Conservation (phyloP, 2,329 filamentous ascomycete species). For the Pestalotiopsis fici region DNA sequence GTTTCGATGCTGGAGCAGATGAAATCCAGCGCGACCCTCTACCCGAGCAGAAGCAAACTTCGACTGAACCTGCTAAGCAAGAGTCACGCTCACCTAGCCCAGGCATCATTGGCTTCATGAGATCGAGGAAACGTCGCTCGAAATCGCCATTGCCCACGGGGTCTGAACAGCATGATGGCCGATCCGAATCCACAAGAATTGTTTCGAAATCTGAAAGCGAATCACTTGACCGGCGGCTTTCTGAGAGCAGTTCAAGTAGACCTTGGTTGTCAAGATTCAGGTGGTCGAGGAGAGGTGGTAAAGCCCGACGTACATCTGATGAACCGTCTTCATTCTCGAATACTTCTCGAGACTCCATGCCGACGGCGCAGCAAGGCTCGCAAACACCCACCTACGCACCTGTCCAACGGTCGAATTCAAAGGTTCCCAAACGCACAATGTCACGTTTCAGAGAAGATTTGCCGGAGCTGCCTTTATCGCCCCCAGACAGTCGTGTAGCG, state of each 20-base stretch:
- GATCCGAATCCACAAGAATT: slow-evolving; percentile 23
- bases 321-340: slow-evolving; percentile 83
- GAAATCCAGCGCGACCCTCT: slow-evolving; percentile 10
- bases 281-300: slow-evolving; percentile 50
- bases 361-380: slow-evolving; percentile 38
- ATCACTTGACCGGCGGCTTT: slow-evolving; percentile 54
- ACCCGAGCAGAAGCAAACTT: slow-evolving; percentile 13
- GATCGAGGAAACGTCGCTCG: slow-evolving; percentile 49
- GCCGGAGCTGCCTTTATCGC: slow-evolving; percentile 83
- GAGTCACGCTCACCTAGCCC: slow-evolving; percentile 31
- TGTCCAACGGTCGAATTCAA: slow-evolving; percentile 36
- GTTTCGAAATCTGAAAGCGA: slow-evolving; percentile 44
- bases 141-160: slow-evolving; percentile 48
- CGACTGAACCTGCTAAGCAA: slow-evolving; percentile 14
- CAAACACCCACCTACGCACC: slow-evolving; percentile 32
- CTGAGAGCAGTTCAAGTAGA: slow-evolving; percentile 45
- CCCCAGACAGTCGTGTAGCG: slow-evolving; percentile 78
- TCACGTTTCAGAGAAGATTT: slow-evolving; percentile 93
- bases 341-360: slow-evolving; percentile 85
- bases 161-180: slow-evolving; percentile 32
- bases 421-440: slow-evolving; percentile 73
- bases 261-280: slow-evolving; percentile 77
- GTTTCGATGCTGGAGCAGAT: slow-evolving; percentile 37
- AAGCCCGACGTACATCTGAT: slow-evolving; percentile 56
- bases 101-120: slow-evolving; percentile 38